A percentile compares a stretch with the other conserved stretches of the same genome.
Evolutionary conservation across 1,139 yeast genomes (phyloP).

Genomic region (Scheffersomyces titani): DNA sequence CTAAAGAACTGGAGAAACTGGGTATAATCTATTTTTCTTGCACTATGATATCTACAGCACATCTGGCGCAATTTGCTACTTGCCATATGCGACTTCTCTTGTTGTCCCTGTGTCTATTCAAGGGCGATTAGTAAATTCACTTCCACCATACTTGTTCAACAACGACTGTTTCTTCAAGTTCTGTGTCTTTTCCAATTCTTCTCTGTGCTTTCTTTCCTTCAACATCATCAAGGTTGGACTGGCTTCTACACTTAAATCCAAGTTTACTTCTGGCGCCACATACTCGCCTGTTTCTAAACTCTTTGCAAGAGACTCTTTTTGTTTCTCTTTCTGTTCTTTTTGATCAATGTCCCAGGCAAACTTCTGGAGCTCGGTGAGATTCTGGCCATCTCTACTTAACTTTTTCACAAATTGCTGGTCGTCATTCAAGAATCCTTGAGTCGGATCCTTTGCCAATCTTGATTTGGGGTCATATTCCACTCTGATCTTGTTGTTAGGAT

Average conservation of each 20-base stretch:
- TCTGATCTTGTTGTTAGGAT: slow-evolving; percentile 25
- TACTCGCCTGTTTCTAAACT: slow-evolving; percentile 16
- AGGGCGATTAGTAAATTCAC: neutral
- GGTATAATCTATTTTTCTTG: slow-evolving; percentile 10
- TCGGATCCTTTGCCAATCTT: slow-evolving; percentile 47
- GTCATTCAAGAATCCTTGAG: slow-evolving; percentile 51
- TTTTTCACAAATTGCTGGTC: slow-evolving; percentile 55
- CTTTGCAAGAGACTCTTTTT: slow-evolving; percentile 12
- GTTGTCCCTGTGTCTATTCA: neutral
- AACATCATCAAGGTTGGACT: slow-evolving; percentile 61
- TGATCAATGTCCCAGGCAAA: slow-evolving; percentile 53
- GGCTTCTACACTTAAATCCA: slow-evolving; percentile 50
- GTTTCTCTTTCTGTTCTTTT: slow-evolving; percentile 17
- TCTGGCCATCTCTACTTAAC: slow-evolving; percentile 52
- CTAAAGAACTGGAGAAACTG: slow-evolving; percentile 20
- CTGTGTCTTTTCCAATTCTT: slow-evolving; percentile 30
- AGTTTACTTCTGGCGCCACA: slow-evolving; percentile 35
- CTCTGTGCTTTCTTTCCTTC: slow-evolving; percentile 32
- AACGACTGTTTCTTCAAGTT: slow-evolving; percentile 29
- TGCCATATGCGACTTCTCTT: neutral
- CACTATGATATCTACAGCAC: too few relatives aligned
- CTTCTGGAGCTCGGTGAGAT: slow-evolving; percentile 47
- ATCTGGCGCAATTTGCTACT: too few relatives aligned
- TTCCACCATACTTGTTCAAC: slow-evolving; percentile 28
- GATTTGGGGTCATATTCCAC: slow-evolving; percentile 58